Conservation (phyloP, 805 yeast genomes). For the Wickerhamiella siamensis region DNA sequence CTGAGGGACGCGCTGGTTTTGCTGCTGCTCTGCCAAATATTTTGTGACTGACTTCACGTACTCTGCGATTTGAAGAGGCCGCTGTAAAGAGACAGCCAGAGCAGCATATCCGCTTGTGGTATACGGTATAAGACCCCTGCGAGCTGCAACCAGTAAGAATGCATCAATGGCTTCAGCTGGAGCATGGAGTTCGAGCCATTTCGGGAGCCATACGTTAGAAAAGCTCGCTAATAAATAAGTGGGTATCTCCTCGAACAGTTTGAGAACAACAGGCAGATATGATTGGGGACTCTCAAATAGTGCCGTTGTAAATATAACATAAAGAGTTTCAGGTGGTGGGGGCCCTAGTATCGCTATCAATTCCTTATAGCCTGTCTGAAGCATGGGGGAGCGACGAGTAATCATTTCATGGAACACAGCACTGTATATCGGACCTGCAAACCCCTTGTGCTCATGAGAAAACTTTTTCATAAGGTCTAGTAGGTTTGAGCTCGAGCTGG, state of each 20-base stretch:
- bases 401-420: not conserved
- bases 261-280: not conserved
- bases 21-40: not conserved
- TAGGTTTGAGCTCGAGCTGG: not conserved
- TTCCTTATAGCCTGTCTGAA: not conserved
- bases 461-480: not conserved
- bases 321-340: not conserved
- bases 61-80: not conserved
- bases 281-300: not conserved
- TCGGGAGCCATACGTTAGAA: not conserved
- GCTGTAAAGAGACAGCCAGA: not conserved
- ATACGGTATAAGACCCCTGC: not conserved
- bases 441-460: not conserved
- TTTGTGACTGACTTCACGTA: not conserved
- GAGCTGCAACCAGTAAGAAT: not conserved
- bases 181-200: not conserved
- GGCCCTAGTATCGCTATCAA: not conserved
- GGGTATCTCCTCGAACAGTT: not conserved
- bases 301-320: not conserved
- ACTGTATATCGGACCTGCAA: not conserved
- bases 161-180: not conserved
- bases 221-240: not conserved
- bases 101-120: not conserved
- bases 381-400: not conserved
- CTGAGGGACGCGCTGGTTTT: not conserved